Percentiles rank a stretch among this genome's conserved stretches.
These are phyloP conservation scores for Westerdykella sp. DNA, from an alignment of 2,329 filamentous ascomycete genomes.

Conservation along the genomic window DNA sequence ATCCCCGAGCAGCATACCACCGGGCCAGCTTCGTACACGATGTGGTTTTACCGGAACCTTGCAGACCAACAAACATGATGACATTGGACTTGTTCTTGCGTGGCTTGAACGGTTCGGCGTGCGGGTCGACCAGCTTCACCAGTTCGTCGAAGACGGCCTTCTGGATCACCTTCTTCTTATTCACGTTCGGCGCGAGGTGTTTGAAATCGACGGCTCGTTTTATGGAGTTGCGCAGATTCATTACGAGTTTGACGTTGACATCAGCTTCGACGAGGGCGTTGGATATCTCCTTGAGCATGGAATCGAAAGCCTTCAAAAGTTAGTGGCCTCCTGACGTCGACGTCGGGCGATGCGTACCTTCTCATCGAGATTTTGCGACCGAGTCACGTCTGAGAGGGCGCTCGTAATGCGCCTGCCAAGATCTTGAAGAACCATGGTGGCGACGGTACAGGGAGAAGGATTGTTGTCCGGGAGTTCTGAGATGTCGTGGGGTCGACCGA, in stretches of 20 bases:
- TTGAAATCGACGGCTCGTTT: slow-evolving; percentile 89
- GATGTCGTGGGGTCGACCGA: background rate
- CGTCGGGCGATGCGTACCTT: slow-evolving; percentile 54
- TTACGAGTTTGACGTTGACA: slow-evolving; percentile 91
- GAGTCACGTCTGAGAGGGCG: slow-evolving; percentile 87
- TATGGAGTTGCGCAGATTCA: slow-evolving; percentile 87
- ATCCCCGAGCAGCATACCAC: slow-evolving; percentile 89
- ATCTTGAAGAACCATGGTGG: slow-evolving; percentile 92
- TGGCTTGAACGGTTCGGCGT: slow-evolving; percentile 90
- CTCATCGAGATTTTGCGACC: slow-evolving; percentile 89
- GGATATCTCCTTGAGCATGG: slow-evolving; percentile 98
- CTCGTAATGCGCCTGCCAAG: slow-evolving; percentile 96
- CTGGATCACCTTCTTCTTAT: slow-evolving; percentile 97
- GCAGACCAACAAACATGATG: slow-evolving; percentile 98
- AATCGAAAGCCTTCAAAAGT: slow-evolving; percentile 73
- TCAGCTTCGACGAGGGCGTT: slow-evolving; percentile 93
- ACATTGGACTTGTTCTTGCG: slow-evolving; percentile 95
- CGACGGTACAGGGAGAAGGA: slow-evolving; percentile 9
- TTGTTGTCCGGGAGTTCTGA: background rate
- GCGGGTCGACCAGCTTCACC: slow-evolving; percentile 89
- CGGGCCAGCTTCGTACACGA: slow-evolving; percentile 95
- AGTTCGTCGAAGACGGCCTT: slow-evolving; percentile 97
- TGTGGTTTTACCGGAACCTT: slow-evolving; percentile 96
- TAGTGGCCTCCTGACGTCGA: slow-evolving; percentile 21
- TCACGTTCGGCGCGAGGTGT: slow-evolving; percentile 80